Evolutionary conservation across 768 basidiomycete species (phyloP).

Genomic region (Phylloporus rhodoxanthus): DNA sequence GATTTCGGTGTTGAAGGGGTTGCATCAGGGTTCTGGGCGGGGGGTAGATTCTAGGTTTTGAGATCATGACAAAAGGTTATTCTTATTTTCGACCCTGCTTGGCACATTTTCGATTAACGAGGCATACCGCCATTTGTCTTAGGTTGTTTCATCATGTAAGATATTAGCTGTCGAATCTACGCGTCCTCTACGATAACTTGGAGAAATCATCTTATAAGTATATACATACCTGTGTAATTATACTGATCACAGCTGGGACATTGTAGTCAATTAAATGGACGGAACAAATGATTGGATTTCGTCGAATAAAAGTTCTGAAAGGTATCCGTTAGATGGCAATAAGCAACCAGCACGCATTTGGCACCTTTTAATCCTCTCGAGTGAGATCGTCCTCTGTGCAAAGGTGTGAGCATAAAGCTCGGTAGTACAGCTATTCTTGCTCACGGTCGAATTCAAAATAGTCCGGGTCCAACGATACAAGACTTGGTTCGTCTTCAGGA

Average conservation of each 20-base stretch:
- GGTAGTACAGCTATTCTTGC: slow-evolving; percentile 19
- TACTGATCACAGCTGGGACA: neutral
- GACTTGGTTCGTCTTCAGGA: slow-evolving; percentile 82
- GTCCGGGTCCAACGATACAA: slow-evolving; percentile 70
- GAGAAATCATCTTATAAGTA: neutral
- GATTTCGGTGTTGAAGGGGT: slow-evolving; percentile 79
- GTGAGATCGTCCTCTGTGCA: slow-evolving; percentile 68
- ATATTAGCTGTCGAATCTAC: slow-evolving; percentile 10
- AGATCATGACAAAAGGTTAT: neutral
- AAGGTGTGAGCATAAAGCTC: slow-evolving; percentile 4
- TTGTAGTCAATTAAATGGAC: slow-evolving; percentile 39
- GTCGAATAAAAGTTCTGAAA: slow-evolving; percentile 63
- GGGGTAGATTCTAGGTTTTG: slow-evolving; percentile 36
- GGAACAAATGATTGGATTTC: slow-evolving; percentile 77
- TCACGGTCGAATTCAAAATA: slow-evolving; percentile 90
- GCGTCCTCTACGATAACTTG: neutral
- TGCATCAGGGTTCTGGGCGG: slow-evolving; percentile 65
- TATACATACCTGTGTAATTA: neutral
- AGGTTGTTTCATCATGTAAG: slow-evolving; percentile 18
- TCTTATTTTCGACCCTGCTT: slow-evolving; percentile 7
- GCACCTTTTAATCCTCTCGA: slow-evolving; percentile 66
- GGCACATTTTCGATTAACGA: slow-evolving; percentile 7
- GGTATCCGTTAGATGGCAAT: slow-evolving; percentile 4
- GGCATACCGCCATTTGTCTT: slow-evolving; percentile 3
- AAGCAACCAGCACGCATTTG: neutral